phyloP scores from a whole-genome alignment of 192 early-diverging fungal species.

The Coemansia sp. region DNA sequence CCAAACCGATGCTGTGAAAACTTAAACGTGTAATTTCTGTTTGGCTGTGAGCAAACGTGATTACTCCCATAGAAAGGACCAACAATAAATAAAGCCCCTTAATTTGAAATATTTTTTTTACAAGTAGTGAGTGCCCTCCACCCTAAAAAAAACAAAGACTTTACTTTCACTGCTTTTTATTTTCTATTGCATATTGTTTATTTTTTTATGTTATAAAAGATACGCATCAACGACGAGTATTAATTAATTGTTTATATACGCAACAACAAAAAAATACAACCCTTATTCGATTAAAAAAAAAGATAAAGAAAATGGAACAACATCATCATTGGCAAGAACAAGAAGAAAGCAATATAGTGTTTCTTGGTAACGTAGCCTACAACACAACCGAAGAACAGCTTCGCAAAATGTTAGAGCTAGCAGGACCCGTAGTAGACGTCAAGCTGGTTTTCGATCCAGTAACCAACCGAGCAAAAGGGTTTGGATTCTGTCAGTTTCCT shows the following conservation, averaged over 20 bases:
- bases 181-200: not conserved
- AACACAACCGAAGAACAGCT: conserved; percentile 93
- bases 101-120: too few species aligned
- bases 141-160: too few species aligned
- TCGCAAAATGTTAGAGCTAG: conserved; percentile 87
- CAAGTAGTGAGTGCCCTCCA: too few species aligned
- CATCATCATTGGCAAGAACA: conserved; percentile 18
- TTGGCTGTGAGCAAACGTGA: too few species aligned
- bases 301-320: conserved; percentile 18
- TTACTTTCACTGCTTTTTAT: not conserved
- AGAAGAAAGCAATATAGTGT: conserved; percentile 40
- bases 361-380: conserved; percentile 82
- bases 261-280: not conserved
- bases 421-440: conserved; percentile 81
- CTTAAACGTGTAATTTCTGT: too few species aligned
- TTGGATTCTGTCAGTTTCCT: conserved; percentile 91
- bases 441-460: conserved; percentile 86
- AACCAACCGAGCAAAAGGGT: conserved; percentile 83
- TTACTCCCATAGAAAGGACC: too few species aligned
- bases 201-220: not conserved
- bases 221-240: too few species aligned
- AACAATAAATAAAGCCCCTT: too few species aligned
- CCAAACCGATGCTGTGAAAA: too few species aligned
- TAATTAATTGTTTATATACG: too few species aligned
- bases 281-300: not conserved